Evolutionary conservation across 345 rosid genomes (phyloP).

Genomic region (Camelina hispida): DNA sequence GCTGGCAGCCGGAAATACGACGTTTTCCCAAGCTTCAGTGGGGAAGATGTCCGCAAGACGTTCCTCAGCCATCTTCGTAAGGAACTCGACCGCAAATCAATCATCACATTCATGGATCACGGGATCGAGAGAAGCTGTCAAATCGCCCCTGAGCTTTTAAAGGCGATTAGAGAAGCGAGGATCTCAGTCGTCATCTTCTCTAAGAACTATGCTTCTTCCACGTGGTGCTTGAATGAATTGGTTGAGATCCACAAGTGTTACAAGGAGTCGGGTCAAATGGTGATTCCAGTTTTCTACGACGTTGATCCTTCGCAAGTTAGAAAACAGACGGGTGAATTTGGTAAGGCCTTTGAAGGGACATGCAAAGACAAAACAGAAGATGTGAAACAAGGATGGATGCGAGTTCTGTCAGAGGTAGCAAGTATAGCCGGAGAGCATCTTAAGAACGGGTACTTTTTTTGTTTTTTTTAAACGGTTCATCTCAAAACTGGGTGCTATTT

Average conservation of each 20-base stretch:
- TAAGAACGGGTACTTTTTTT: not conserved
- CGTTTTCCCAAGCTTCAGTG: constrained; percentile 25
- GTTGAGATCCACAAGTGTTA: constrained; percentile 13
- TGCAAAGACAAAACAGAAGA: constrained; percentile 5
- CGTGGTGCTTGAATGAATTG: constrained; percentile 13
- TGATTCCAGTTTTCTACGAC: constrained; percentile 24
- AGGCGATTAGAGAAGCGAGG: constrained; percentile 20
- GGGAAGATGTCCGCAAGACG: constrained; percentile 21
- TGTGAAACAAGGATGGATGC: not conserved
- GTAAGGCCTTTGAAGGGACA: not conserved
- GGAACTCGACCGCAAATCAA: not conserved
- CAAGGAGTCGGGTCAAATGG: not conserved
- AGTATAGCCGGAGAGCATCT: constrained; percentile 29
- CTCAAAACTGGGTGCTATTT: not conserved
- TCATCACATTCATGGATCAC: not conserved
- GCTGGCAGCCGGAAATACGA: not conserved
- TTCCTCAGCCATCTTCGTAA: constrained; percentile 25
- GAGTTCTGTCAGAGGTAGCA: constrained; percentile 9
- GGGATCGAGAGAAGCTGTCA: constrained; percentile 15
- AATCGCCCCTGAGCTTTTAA: not conserved
- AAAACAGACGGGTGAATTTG: constrained; percentile 11
- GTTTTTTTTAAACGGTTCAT: not conserved
- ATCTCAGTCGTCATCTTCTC: constrained; percentile 29
- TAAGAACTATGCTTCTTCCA: constrained; percentile 28
- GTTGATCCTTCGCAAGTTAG: constrained; percentile 30